phyloP scores from a whole-genome alignment of 2,329 filamentous ascomycete genomes.

The Aspergillus proliferans region DNA sequence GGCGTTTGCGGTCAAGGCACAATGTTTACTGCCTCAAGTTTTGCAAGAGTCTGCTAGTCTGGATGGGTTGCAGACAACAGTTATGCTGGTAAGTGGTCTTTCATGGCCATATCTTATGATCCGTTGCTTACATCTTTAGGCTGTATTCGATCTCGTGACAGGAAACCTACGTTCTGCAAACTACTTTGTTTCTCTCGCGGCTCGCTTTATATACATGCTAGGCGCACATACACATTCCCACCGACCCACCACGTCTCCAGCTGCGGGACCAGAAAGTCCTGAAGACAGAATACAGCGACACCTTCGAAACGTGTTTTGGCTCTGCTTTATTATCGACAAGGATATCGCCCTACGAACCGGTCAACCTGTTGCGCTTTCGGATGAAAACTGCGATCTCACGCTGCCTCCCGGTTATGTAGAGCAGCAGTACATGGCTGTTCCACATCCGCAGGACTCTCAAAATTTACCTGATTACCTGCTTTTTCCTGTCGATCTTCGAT shows the following conservation, averaged over 20 bases:
- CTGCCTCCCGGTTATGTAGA: constrained; percentile 41
- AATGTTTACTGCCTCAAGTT: constrained; percentile 39
- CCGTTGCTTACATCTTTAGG: constrained; percentile 10
- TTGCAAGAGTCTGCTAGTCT: constrained; percentile 40
- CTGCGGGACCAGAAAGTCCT: constrained; percentile 6
- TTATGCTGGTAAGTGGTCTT: constrained; percentile 43
- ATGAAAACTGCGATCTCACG: constrained; percentile 50
- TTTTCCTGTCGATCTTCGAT: constrained; percentile 45
- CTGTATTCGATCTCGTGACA: constrained; percentile 39
- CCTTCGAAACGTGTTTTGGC: constrained; percentile 47
- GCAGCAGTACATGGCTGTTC: constrained; percentile 17
- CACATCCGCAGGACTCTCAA: constrained; percentile 11
- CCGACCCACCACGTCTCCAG: constrained; percentile 19
- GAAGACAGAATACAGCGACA: constrained; percentile 19
- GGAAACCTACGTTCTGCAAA: constrained; percentile 44
- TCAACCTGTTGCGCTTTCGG: constrained; percentile 46
- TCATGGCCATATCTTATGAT: not conserved
- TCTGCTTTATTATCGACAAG: constrained; percentile 51
- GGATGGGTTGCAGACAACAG: constrained; percentile 40
- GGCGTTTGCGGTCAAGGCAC: constrained; percentile 35
- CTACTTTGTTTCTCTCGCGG: constrained; percentile 42
- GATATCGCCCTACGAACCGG: constrained; percentile 51
- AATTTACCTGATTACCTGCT: constrained; percentile 22
- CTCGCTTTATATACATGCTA: constrained; percentile 45
- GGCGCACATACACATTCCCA: constrained; percentile 38